Base-by-base conservation (phyloP, 2,329 filamentous ascomycete genomes). In the Raffaelea albimanens region DNA sequence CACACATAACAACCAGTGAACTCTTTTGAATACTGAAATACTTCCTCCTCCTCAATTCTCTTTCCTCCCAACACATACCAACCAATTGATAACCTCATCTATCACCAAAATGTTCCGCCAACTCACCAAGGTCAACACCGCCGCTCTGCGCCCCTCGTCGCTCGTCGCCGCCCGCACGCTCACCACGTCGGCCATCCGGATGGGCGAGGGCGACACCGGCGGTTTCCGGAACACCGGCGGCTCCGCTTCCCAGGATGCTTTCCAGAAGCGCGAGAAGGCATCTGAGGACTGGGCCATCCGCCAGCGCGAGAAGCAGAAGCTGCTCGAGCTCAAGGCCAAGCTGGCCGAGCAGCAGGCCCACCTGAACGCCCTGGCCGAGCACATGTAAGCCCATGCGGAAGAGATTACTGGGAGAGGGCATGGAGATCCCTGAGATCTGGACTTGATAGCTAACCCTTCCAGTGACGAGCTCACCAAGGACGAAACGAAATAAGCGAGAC, bases 271-370 rank as follows among this genome's bases (percentile, higher is more conserved):
- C 59, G 93, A 98, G 71, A 79, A 83, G 64, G 91, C 91, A 57
- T 76, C 72, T 63, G 93, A 97, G 73, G 83, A 89, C 66, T 79
- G 80, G 58, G 87, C 85, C 69, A 89, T 98, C 70, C 80, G 81
- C 61, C 73, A 85, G 72, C 86, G 89, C 63, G 93, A 97, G 78
- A 80, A 82, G 71, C 82, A 90, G 72, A 96, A 95, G 87, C 83
- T 96, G 53, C 58, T 77, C 45, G 78, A 79, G 63, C 81, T 95
- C 59, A 83, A 79, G 68, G 74, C 77, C 71, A 81, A 80, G 73
- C 77, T 96, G 55, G 61, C 67, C 53, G 81, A 87, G 67, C 88
- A 95, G 73, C 80, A 87, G 66, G 70, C 81, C 57, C 87, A 95
- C 72, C 80, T 96, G 56, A 75, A 91, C 63, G 83, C 90, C 65